Evolutionary conservation across 192 early-diverging fungal genomes (phyloP).

Genomic region (Umbelopsis sp.): DNA sequence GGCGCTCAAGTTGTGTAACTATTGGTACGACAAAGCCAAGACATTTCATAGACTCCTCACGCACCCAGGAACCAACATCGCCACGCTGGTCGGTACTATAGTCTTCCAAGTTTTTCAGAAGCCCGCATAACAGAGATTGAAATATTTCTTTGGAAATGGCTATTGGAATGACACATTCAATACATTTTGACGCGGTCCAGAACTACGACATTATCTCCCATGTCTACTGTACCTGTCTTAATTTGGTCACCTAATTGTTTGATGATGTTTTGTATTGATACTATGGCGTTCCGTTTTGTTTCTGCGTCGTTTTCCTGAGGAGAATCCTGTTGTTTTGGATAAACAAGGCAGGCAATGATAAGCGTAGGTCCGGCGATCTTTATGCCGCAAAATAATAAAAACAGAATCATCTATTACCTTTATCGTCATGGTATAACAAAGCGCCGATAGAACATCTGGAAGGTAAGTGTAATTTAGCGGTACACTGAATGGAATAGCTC

Average conservation of each 20-base stretch:
- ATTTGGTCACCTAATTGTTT: slow-evolving; percentile 40
- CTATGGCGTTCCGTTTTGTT: slow-evolving; percentile 65
- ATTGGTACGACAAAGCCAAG: slow-evolving; percentile 51
- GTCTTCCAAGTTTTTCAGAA: slow-evolving; percentile 75
- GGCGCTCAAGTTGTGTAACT: slow-evolving; percentile 38
- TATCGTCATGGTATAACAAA: slow-evolving; percentile 23
- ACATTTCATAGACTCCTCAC: slow-evolving; percentile 70
- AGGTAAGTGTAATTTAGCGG: slow-evolving; percentile 26
- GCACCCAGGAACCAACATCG: slow-evolving; percentile 95
- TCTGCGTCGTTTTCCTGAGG: slow-evolving; percentile 63
- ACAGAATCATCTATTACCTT: slow-evolving; percentile 19
- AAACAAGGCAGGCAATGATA: background rate
- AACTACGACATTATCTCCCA: background rate
- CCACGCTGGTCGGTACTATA: slow-evolving; percentile 89
- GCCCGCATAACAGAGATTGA: slow-evolving; percentile 47
- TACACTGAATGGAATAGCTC: slow-evolving; percentile 50
- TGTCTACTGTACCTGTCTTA: slow-evolving; percentile 34
- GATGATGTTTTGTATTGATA: slow-evolving; percentile 55
- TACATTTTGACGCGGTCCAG: slow-evolving; percentile 14
- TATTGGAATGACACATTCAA: slow-evolving; percentile 26
- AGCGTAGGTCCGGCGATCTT: background rate
- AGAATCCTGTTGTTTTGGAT: slow-evolving; percentile 20
- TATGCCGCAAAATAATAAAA: background rate
- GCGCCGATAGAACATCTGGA: slow-evolving; percentile 22
- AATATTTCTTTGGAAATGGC: slow-evolving; percentile 47